Percentiles rank a stretch among this genome's conserved stretches.
These are phyloP conservation scores for Eucalyptus regnans DNA, from an alignment of 345 rosid species.

Conservation along the genomic window DNA sequence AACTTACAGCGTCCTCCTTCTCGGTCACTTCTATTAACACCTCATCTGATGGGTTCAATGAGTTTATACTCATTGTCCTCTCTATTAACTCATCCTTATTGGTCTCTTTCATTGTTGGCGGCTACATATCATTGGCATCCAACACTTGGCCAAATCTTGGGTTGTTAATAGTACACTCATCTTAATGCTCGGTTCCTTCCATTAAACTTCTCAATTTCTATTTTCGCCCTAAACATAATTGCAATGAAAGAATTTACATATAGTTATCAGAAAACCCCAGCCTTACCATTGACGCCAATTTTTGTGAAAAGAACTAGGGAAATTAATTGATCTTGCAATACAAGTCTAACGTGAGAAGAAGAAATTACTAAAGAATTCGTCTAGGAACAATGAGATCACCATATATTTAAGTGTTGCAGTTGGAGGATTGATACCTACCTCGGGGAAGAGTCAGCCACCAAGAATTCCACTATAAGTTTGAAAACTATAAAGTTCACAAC, in stretches of 20 bases:
- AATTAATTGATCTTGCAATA: neutral
- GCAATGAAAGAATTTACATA: neutral
- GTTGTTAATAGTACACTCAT: neutral
- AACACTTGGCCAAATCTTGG: neutral
- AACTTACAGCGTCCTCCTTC: neutral
- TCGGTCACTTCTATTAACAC: neutral
- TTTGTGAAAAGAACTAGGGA: neutral
- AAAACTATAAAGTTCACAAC: neutral
- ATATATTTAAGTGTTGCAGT: neutral
- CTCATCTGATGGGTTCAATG: neutral
- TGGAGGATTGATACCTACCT: neutral
- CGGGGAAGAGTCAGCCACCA: fast-evolving
- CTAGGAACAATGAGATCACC: neutral
- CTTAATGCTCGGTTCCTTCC: neutral
- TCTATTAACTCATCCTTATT: neutral
- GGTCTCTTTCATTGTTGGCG: neutral
- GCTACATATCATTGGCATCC: neutral
- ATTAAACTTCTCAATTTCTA: neutral
- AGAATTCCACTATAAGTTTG: neutral
- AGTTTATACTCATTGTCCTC: neutral
- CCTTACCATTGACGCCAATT: neutral
- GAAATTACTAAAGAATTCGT: neutral
- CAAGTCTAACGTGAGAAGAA: neutral
- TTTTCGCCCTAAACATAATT: neutral
- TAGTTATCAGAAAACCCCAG: neutral